Percentiles rank a stretch among this genome's conserved stretches.
phyloP scores from a whole-genome alignment of 192 early-diverging fungal species.

The Funneliformis mosseae region DNA sequence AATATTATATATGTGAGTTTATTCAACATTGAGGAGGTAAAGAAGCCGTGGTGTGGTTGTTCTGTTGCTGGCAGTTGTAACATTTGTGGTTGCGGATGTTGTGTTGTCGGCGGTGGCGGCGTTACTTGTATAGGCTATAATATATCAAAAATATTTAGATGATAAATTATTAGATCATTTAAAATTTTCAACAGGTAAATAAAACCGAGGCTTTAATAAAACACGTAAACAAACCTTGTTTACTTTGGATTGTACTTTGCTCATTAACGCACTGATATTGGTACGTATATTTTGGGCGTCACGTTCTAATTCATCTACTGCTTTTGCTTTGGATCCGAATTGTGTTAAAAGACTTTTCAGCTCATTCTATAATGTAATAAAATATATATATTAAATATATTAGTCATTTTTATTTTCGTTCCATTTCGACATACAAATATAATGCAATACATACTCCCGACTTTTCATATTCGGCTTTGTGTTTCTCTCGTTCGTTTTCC shows the following conservation, averaged over 20 bases:
- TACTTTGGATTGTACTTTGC: neutral
- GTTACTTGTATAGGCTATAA: neutral
- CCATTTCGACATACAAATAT: neutral
- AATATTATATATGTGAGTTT: neutral
- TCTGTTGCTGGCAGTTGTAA: neutral
- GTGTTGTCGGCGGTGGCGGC: no score
- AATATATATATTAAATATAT: neutral
- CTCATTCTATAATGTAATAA: neutral
- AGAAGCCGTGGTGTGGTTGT: neutral
- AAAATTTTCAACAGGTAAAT: neutral
- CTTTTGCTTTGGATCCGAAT: conserved; percentile 23
- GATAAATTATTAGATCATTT: neutral
- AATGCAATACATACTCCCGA: neutral
- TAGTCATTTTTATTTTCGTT: neutral
- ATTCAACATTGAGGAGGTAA: neutral
- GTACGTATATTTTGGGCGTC: neutral
- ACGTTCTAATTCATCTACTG: neutral
- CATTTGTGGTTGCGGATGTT: neutral
- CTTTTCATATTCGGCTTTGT: neutral
- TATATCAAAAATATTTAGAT: neutral
- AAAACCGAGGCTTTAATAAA: neutral
- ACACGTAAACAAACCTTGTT: no score
- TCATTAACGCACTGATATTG: neutral
- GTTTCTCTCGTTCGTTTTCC: neutral
- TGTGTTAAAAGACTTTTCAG: neutral